These are phyloP conservation scores for Hanseniaspora mollemarum DNA, from an alignment of 805 yeast genomes.

Conservation along the genomic window DNA sequence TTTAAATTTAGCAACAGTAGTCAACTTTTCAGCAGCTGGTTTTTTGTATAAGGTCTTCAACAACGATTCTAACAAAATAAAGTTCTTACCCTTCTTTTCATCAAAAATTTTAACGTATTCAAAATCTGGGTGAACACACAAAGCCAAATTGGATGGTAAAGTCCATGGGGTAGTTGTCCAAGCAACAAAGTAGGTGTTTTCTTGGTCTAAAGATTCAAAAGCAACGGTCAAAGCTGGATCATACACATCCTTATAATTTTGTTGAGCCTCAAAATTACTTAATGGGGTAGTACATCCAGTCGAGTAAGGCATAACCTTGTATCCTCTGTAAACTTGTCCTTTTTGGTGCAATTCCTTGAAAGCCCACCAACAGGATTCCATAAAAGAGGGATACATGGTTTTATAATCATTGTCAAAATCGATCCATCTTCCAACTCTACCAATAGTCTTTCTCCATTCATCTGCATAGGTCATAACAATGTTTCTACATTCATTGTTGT, in stretches of 20 bases:
- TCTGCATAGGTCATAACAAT: conserved; percentile 95
- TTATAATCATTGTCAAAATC: conserved; percentile 98
- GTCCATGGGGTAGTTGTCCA: conserved; percentile 99
- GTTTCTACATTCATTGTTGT: conserved; percentile 87
- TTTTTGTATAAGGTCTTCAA: conserved; percentile 81
- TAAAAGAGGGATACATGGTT: conserved; percentile 86
- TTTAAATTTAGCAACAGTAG: conserved; percentile 63
- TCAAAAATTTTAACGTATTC: conserved; percentile 89
- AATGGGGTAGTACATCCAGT: conserved; percentile 94
- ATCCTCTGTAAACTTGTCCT: conserved; percentile 85
- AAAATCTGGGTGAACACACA: conserved; percentile 81
- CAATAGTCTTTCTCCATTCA: conserved; percentile 89
- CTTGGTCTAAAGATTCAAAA: conserved; percentile 70
- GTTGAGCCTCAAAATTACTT: conserved; percentile 96
- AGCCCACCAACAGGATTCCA: conserved; percentile 99
- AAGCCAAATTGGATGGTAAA: conserved; percentile 81
- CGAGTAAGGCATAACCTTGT: conserved; percentile 97
- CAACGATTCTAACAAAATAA: conserved; percentile 73
- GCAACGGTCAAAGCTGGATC: conserved; percentile 95
- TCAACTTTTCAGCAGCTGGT: conserved; percentile 80
- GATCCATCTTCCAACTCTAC: conserved; percentile 96
- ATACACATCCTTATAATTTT: conserved; percentile 89
- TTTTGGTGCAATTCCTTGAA: conserved; percentile 79
- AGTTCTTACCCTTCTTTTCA: conserved; percentile 71
- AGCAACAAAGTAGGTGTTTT: conserved; percentile 75